phyloP scores from a whole-genome alignment of 2,329 filamentous ascomycete genomes.

The Akanthomyces muscarius region DNA sequence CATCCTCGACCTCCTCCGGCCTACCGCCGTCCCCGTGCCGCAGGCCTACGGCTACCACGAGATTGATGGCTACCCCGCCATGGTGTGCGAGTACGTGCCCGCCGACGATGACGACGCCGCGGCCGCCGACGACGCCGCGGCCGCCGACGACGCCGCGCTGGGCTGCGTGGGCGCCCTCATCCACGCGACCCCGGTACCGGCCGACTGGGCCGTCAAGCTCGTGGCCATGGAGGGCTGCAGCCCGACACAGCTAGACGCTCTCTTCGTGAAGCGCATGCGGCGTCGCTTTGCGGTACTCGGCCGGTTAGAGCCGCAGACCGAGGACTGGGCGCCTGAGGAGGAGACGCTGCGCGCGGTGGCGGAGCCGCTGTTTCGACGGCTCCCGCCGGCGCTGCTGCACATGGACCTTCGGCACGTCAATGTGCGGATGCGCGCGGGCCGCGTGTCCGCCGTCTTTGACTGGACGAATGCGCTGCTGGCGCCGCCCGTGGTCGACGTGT shows the following conservation, averaged over 20 bases:
- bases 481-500: slow-evolving; percentile 19
- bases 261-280: slow-evolving; percentile 18
- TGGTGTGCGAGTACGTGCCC: slow-evolving; percentile 20
- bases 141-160: slow-evolving; percentile 9
- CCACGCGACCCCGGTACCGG: slow-evolving; percentile 14
- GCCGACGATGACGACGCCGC: slow-evolving; percentile 11
- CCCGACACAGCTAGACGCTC: neutral
- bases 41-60: slow-evolving; percentile 13
- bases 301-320: slow-evolving; percentile 9
- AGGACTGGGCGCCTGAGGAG: slow-evolving; percentile 8
- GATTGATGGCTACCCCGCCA: slow-evolving; percentile 19
- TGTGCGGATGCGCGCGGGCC: slow-evolving; percentile 10
- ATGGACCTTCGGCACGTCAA: slow-evolving; percentile 22
- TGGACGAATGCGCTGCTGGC: slow-evolving; percentile 21
- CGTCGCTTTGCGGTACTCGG: slow-evolving; percentile 18
- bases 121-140: slow-evolving; percentile 1
- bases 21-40: slow-evolving; percentile 16
- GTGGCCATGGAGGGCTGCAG: slow-evolving; percentile 18
- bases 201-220: slow-evolving; percentile 13
- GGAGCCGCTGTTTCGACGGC: slow-evolving; percentile 10
- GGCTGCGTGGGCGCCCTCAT: slow-evolving; percentile 19
- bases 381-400: slow-evolving; percentile 18
- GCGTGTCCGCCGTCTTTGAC: slow-evolving; percentile 19
- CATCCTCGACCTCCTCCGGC: slow-evolving; percentile 18
- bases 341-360: slow-evolving; percentile 11